These are phyloP conservation scores for Daldinia sp. DNA, from an alignment of 2,329 filamentous ascomycete genomes.

Conservation along the genomic window DNA sequence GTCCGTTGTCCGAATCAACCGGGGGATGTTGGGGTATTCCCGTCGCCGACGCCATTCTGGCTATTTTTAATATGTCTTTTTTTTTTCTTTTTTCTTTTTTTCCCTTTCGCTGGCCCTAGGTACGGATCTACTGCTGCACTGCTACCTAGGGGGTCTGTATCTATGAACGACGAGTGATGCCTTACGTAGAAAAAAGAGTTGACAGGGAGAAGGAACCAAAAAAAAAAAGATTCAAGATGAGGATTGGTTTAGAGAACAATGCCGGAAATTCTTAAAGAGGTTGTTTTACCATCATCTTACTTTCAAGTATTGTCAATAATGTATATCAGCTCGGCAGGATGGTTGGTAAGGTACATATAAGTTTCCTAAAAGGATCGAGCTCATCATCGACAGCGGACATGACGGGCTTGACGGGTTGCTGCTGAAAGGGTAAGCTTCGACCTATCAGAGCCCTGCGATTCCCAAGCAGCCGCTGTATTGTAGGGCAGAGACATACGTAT, in stretches of 20 bases:
- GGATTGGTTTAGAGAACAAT: neutral
- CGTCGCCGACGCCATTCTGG: constrained; percentile 72
- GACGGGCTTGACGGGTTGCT: constrained; percentile 37
- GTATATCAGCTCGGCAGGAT: neutral
- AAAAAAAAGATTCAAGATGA: no score
- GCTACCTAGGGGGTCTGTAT: constrained; percentile 7
- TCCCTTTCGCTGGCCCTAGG: no score
- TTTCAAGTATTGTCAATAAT: constrained; percentile 12
- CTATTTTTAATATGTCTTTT: constrained; percentile 22
- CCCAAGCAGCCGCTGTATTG: constrained; percentile 35
- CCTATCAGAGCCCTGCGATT: constrained; percentile 41
- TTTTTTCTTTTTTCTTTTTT: no score
- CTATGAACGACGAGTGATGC: neutral
- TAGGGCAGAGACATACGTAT: constrained; percentile 15
- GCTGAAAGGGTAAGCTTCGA: constrained; percentile 26
- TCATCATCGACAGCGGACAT: constrained; percentile 44
- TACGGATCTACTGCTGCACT: constrained; percentile 13
- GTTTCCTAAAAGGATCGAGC: constrained; percentile 30
- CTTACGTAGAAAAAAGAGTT: constrained; percentile 1
- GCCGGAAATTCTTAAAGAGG: constrained; percentile 7
- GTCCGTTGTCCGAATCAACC: constrained; percentile 49
- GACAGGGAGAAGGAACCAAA: neutral
- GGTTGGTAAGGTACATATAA: constrained; percentile 15
- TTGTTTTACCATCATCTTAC: constrained; percentile 19
- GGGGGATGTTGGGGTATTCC: constrained; percentile 65